Base-by-base conservation (phyloP, 2,329 filamentous ascomycete genomes). In the Stemphylium lycopersici region DNA sequence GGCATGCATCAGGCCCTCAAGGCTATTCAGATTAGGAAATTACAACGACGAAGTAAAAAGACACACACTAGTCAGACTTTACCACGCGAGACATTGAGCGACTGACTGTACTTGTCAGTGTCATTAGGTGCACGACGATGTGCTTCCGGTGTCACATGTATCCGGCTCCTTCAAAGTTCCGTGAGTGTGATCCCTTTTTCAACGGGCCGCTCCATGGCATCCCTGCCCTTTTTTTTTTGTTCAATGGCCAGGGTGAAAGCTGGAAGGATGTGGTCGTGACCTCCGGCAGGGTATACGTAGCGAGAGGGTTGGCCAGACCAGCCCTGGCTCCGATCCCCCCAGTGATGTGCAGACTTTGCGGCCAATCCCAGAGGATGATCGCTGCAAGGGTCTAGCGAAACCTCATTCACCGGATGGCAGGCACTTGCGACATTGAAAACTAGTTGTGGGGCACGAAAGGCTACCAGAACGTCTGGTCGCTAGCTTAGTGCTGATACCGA, bases 311-410 rank as follows among this genome's bases (percentile, higher is more conserved):
- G n/a, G 45, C 51, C 46, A 44, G 42, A 41, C 51, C 18, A 43
- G 40, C 45, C 51, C 45, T 49, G 50, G 29, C 45, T 44, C 46
- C 33, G 33, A 49, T 50, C 39, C 29, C 29, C 33, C 39, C 46
- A 54, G 48, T 48, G 46, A 49, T 54, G 45, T 24, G 46, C 38
- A 46, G 34, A 33, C 24, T 38, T 67, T n/a, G 43, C 59, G 52
- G 48, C 15, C 18, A 31, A 50, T 55, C 52, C 52, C 29, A 16
- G 44, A 45, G 42, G 34, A 37, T 20, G 33, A 50, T 50, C 38
- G 15, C 31, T 33, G 13, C 55, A 55, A 37, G 55, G 45, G 41
- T 49, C 37, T 50, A 47, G 42, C 40, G 39, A 15, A 43, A 47
- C 46, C 34, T 50, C 55, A n/a, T n/a, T 48, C 26, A 48, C 43